Conservation (phyloP, 306 rosid species). For the Albizia julibrissin region DNA sequence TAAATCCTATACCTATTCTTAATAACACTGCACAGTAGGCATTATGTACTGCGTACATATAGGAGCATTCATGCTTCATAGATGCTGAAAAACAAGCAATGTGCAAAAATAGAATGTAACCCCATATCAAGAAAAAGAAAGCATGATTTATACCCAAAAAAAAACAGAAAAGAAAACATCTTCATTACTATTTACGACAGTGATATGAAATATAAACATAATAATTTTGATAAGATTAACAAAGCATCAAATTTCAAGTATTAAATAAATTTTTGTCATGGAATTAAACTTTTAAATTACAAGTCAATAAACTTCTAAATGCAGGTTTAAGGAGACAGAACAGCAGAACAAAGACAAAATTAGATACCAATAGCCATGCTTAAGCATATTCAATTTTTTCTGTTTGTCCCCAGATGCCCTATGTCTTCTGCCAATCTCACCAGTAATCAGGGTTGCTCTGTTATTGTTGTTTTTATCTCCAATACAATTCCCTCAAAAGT, state of each 20-base stretch:
- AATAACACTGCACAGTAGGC: not conserved
- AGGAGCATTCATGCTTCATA: not conserved
- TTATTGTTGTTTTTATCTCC: not conserved
- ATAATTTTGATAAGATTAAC: not conserved
- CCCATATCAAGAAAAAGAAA: constrained; percentile 16
- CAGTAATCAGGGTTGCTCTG: not conserved
- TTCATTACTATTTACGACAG: not conserved
- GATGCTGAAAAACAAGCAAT: constrained; percentile 3
- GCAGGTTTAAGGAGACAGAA: not conserved
- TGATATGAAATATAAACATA: not conserved
- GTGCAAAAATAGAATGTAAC: not conserved
- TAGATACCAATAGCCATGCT: not conserved
- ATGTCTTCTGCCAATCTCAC: not conserved
- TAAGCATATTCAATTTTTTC: not conserved
- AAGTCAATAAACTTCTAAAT: not conserved
- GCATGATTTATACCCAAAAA: constrained; percentile 11
- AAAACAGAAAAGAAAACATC: too few relatives aligned
- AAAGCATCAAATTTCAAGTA: constrained; percentile 16
- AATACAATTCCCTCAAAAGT: not conserved
- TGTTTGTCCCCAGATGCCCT: not conserved
- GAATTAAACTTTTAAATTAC: not conserved
- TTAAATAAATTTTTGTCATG: not conserved
- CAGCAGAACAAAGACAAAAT: not conserved
- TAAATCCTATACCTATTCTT: not conserved
- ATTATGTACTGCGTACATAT: not conserved